Evolutionary conservation across 371 early-diverging fungal genomes (phyloP).

Genomic region (Lichtheimia hyalospora): DNA sequence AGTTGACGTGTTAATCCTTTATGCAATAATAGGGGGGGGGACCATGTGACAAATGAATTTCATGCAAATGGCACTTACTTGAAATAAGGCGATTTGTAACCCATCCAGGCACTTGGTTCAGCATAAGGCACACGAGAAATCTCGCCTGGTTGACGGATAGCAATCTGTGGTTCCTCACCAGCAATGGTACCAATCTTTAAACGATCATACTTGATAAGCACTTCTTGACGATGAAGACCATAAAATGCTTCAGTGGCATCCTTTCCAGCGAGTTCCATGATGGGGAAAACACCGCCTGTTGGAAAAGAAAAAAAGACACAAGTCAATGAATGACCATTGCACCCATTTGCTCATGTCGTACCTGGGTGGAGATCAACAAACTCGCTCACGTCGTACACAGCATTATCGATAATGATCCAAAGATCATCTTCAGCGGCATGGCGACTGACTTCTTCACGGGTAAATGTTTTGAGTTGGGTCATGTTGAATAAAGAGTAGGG

Average conservation of each 20-base stretch:
- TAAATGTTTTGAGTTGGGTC: slow-evolving; percentile 46
- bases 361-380: slow-evolving; percentile 76
- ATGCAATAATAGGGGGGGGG: too few species aligned
- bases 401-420: slow-evolving; percentile 88
- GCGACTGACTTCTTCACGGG: slow-evolving; percentile 75
- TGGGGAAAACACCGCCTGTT: slow-evolving; percentile 77
- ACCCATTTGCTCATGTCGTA: slow-evolving; percentile 8
- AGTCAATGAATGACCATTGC: neutral
- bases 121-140: slow-evolving; percentile 51
- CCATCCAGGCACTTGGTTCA: slow-evolving; percentile 48
- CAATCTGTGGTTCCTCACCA: slow-evolving; percentile 32
- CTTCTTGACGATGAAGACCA: slow-evolving; percentile 69
- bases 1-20: too few species aligned
- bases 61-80: slow-evolving; percentile 22
- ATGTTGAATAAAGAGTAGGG: slow-evolving; percentile 11
- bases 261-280: slow-evolving; percentile 67
- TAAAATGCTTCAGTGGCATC: slow-evolving; percentile 79
- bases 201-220: slow-evolving; percentile 46
- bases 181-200: slow-evolving; percentile 49
- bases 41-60: neutral
- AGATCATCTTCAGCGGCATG: slow-evolving; percentile 77
- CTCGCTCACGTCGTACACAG: slow-evolving; percentile 88
- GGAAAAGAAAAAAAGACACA: neutral
- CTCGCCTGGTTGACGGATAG: slow-evolving; percentile 28
- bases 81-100: slow-evolving; percentile 56